These are phyloP conservation scores for Hericium alpestre DNA, from an alignment of 768 basidiomycete genomes.

Conservation along the genomic window DNA sequence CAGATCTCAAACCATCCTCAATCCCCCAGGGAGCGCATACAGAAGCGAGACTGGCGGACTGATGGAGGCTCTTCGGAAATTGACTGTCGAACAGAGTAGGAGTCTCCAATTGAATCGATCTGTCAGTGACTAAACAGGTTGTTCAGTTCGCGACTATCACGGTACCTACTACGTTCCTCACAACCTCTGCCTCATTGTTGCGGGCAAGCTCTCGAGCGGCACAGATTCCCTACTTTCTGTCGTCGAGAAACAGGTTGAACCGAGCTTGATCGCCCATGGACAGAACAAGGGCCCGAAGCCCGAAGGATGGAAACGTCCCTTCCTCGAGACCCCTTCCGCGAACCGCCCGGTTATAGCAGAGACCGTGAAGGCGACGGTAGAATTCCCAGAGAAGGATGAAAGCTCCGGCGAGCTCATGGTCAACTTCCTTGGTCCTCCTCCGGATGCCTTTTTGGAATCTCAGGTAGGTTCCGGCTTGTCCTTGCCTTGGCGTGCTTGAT, in stretches of 20 bases:
- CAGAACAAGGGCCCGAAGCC: conserved; percentile 65
- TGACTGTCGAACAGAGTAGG: conserved; percentile 84
- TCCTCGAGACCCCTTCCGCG: conserved; percentile 78
- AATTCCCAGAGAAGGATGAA: conserved; percentile 97
- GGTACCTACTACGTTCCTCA: conserved; percentile 85
- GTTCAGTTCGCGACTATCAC: conserved; percentile 81
- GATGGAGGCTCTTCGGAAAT: conserved; percentile 79
- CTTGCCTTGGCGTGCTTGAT: background rate
- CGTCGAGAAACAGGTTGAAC: conserved; percentile 76
- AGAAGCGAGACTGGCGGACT: conserved; percentile 95
- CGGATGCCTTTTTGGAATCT: conserved; percentile 58
- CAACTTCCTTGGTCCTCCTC: conserved; percentile 68
- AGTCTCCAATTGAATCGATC: conserved; percentile 1
- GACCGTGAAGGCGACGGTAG: conserved; percentile 55
- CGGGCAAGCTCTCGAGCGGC: conserved; percentile 75
- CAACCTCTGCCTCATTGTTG: conserved; percentile 81
- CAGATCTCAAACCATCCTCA: conserved; percentile 72
- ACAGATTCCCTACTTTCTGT: conserved; percentile 70
- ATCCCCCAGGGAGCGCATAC: conserved; percentile 77
- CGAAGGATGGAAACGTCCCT: conserved; percentile 84
- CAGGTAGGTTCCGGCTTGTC: conserved; percentile 33
- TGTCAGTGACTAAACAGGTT: conserved; percentile 1
- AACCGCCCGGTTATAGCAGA: conserved; percentile 39
- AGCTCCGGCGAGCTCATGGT: conserved; percentile 81
- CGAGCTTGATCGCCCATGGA: conserved; percentile 64